phyloP scores from a whole-genome alignment of 2,329 filamentous ascomycete genomes.

The Didymellaceae sp. region DNA sequence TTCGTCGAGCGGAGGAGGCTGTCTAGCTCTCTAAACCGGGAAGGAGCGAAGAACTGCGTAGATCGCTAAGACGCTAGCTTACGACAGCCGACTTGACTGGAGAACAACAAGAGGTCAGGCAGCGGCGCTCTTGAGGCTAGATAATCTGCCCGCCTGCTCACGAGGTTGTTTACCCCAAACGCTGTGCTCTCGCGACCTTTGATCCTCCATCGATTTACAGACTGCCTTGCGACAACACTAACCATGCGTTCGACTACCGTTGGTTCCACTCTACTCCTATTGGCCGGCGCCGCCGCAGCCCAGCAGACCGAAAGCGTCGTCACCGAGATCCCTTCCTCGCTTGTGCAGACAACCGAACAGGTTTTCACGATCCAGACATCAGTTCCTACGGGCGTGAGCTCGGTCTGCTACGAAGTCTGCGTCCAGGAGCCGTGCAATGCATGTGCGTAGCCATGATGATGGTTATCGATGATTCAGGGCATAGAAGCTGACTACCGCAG shows the following conservation, averaged over 20 bases:
- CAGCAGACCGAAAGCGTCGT: constrained; percentile 21
- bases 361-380: constrained; percentile 40
- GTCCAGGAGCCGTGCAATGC: constrained; percentile 34
- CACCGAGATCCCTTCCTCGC: constrained; percentile 9
- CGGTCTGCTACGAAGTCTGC: constrained; percentile 35
- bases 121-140: constrained; percentile 6
- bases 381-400: constrained; percentile 20
- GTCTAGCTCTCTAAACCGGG: constrained; percentile 33
- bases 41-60: constrained; percentile 40
- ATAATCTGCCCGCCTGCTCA: constrained; percentile 1
- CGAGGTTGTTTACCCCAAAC: background rate
- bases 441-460: constrained; percentile 27
- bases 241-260: constrained; percentile 35
- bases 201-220: background rate
- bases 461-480: background rate
- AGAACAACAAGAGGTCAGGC: constrained; percentile 9
- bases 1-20: constrained; percentile 20
- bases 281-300: constrained; percentile 29
- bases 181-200: background rate
- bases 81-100: constrained; percentile 16
- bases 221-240: background rate
- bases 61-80: constrained; percentile 19
- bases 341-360: constrained; percentile 24
- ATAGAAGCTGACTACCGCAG: constrained; percentile 6
- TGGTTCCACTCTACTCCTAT: constrained; percentile 34